phyloP scores from a whole-genome alignment of 345 rosid species.

The Mangifera indica region DNA sequence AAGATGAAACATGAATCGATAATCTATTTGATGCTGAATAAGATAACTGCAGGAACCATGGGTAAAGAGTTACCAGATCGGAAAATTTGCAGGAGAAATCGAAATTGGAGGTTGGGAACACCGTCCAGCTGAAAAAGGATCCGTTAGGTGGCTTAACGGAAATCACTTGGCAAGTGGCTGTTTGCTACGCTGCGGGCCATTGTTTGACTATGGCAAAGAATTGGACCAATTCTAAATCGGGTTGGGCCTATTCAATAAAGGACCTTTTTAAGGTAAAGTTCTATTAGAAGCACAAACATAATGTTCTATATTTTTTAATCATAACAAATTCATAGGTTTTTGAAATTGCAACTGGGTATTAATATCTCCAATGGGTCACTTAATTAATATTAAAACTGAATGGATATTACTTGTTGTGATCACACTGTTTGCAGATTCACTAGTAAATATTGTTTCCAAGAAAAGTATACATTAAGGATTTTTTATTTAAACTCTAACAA shows the following conservation, averaged over 20 bases:
- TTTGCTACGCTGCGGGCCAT: background rate
- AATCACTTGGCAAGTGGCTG: background rate
- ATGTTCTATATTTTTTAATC: too few species aligned
- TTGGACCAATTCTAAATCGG: background rate
- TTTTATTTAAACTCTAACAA: too few species aligned
- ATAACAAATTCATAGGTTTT: too few species aligned
- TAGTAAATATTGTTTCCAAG: too few species aligned
- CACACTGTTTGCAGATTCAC: too few species aligned
- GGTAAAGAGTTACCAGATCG: constrained; percentile 10
- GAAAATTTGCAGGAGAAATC: constrained; percentile 12
- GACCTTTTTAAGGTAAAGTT: too few species aligned
- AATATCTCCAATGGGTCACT: too few species aligned
- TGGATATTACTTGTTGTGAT: too few species aligned
- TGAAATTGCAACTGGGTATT: too few species aligned
- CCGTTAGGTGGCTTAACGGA: background rate
- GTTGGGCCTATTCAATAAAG: background rate
- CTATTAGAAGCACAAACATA: too few species aligned
- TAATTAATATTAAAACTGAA: too few species aligned
- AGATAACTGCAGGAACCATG: background rate
- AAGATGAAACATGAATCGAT: background rate
- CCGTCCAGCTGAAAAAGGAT: constrained; percentile 1
- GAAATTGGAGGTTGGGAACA: background rate
- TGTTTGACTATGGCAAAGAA: background rate
- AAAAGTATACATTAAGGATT: too few species aligned
- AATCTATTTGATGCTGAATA: background rate